Evolutionary conservation across 2,329 filamentous ascomycete genomes (phyloP), one percentile per base, ranked within the genome.

Genomic region (Xylariaceae sp.): DNA sequence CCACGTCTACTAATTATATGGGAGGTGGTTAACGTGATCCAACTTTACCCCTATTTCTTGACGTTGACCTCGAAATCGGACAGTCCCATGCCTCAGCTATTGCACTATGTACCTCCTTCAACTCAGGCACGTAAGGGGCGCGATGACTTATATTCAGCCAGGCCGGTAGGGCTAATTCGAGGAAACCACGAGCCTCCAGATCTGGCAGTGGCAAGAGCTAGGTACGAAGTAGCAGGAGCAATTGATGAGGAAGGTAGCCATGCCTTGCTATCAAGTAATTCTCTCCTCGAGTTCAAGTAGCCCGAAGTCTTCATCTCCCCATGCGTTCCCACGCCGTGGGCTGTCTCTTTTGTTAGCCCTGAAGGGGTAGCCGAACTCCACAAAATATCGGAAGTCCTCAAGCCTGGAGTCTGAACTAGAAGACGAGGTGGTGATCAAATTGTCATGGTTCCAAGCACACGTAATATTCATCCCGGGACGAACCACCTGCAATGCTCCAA

Each of bases 401-500:
- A 36, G 24, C 15, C 33, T 24, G 3, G 27, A n/a, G n/a, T n/a
- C n/a, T n/a, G n/a, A n/a, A n/a, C n/a, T n/a, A n/a, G n/a, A n/a
- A n/a, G n/a, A n/a, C n/a, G n/a, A n/a, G n/a, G n/a, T n/a, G n/a
- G n/a, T n/a, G n/a, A n/a, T 27, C 20, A 21, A 40, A 3, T 23
- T 36, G 11, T 29, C 6, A 33, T 13, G 18, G 21, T 41, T 10
- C 18, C 10, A 15, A 35, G 27, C 10, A 15, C 11, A 32, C 37
- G 23, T 18, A 23, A 30, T 16, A 20, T 13, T 16, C 15, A 3
- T 29, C 16, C 10, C 15, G 9, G 6, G 6, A 16, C 21, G 15
- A 21, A n/a, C 23, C n/a, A 7, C 16, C 5, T 16, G 35, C 11
- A 27, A 55, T 55, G 47, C 32, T 18, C 1, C 47, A 37, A 29